These are phyloP conservation scores for Arxiozyma bovina DNA, from an alignment of 1,139 yeast genomes.

Conservation along the genomic window DNA sequence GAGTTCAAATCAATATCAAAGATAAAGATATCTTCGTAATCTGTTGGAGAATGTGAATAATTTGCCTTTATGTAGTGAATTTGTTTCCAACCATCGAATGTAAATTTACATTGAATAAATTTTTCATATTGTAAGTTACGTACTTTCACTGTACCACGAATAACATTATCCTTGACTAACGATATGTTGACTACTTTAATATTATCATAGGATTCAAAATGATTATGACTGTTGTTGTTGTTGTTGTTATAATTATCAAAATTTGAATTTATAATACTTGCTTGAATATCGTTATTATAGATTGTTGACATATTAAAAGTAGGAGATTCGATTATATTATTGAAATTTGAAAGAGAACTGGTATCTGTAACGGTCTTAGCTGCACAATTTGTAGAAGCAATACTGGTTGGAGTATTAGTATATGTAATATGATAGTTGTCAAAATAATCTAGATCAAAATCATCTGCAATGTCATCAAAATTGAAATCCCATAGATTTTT, in stretches of 20 bases:
- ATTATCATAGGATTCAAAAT: background rate
- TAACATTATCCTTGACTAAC: background rate
- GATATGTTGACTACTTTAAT: background rate
- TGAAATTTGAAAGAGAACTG: background rate
- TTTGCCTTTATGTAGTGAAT: conserved; percentile 21
- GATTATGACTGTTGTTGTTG: background rate
- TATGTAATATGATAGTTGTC: background rate
- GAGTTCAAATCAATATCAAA: conserved; percentile 20
- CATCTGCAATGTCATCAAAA: conserved; percentile 4
- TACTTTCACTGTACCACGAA: conserved; percentile 17
- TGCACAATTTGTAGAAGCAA: no score
- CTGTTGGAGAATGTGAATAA: conserved; percentile 19
- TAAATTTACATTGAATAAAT: conserved; percentile 21
- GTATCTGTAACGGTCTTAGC: no score
- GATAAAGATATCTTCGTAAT: conserved; percentile 22
- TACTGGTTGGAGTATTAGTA: no score
- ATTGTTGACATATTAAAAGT: background rate
- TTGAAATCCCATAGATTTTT: conserved; percentile 1
- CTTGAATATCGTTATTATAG: background rate
- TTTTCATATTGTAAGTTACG: conserved; percentile 23
- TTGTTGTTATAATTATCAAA: background rate
- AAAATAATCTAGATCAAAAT: background rate
- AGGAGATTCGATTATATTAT: background rate
- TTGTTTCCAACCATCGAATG: conserved; percentile 23
- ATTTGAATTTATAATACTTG: conserved; percentile 3